Base-by-base conservation (phyloP, 208 protist genomes). In the Borovskyia barvae region DNA sequence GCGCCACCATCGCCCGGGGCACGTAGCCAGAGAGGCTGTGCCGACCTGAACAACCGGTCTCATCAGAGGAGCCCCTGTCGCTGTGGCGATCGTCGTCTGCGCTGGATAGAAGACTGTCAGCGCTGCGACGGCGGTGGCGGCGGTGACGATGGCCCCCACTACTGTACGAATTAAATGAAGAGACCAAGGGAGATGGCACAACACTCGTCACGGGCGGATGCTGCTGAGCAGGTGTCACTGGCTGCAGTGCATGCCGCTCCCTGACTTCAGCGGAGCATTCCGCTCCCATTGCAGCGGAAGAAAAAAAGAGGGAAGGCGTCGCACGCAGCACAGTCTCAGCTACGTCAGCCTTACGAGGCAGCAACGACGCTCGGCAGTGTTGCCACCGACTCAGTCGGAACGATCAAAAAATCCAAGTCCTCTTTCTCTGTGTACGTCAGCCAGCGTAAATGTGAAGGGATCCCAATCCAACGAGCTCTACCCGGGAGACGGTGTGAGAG, bases 161-260 rank as follows among this genome's bases (percentile, higher is more conserved):
- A 41, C 40, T 67, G 61, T 19, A 25, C 19, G 45, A 66, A 0
- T n/a, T 54, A 41, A 73, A 69, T 48, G 52, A 72, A 15, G 72
- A 84, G 25, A 80, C 77, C 0, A 66, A 25, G 0, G 71, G 77
- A 0, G 68, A 84, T 22, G 64, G 68, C 30, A 75, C 46, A 0
- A 74, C 45, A 29, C 51, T 65, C 33, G n/a, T 29, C 11, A 70
- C 37, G 0, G 37, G 28, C 1, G 28, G 20, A 33, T 63, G 58
- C 29, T 57, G 46, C 36, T 48, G 65, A 25, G 28, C 15, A 2
- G 26, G 32, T n/a, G 17, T 25, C 1, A 22, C 53, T 17, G 35
- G 43, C 43, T 41, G 26, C 6, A 25, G 43, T 24, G 36, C 32
- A 12, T 33, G 51, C 14, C 26, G 42, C 58, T 39, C 48, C 53